Evolutionary conservation across 2,329 filamentous ascomycete genomes (phyloP), one percentile per base, ranked within the genome.

Genomic region (Nannizziopsis barbatae): DNA sequence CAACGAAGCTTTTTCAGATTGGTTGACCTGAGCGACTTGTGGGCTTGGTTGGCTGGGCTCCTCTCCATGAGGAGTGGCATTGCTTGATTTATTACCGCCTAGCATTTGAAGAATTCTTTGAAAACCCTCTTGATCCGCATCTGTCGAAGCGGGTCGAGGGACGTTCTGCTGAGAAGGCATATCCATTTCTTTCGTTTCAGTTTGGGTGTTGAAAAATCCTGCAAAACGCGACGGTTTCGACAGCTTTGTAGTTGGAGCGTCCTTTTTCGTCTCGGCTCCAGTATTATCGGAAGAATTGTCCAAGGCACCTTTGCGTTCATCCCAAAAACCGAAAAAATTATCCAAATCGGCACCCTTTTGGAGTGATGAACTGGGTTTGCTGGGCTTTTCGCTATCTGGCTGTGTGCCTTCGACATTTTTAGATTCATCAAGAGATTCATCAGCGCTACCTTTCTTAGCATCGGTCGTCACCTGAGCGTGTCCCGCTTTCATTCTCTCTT

Each of bases 101-200:
- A 95, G 76, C 75, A 95, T 93, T 56, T 84, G 78, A 32, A 95
- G 71, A 40, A 95, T 77, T 39, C 81, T 78, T 55, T 87, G 79
- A 65, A 95, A 95, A 1, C 87, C 89, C 63, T 88, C 84, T 64
- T 87, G 86, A 59, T 95, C 89, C 45, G 80, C 77, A 53, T 81
- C 79, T 5, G 63, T 62, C 3, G 65, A 59, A 22, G 64, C 64
- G 37, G 72, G 67, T 9, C 72, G 68, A 15, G 65, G 55, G 42
- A 67, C 64, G 47, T 65, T 62, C 8, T 60, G 53, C 42, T 46
- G 57, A 57, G 39, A 50, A 60, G 47, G 22, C 22, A 27, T 64
- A 55, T 43, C 55, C 30, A 50, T 50, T 27, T 54, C 55, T 32
- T 58, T 66, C 12, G 80, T 77, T 54, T 83, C 74, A n/a, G 70